Evolutionary conservation across 495 filamentous ascomycete genomes (phyloP), one percentile per base, ranked within the genome.

Genomic region (Penicillium daleae): DNA sequence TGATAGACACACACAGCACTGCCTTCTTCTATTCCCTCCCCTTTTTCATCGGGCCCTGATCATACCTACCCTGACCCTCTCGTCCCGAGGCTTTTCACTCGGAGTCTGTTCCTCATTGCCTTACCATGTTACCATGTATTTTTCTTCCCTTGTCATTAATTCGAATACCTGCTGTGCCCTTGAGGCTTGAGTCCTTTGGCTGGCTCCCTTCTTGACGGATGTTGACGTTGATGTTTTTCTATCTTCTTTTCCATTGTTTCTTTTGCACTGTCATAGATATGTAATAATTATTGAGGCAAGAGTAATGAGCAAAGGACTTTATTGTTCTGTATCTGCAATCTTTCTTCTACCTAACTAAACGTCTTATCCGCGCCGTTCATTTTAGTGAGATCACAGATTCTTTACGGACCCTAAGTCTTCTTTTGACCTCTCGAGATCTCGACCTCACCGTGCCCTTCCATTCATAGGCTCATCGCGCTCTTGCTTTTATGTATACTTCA

Each of bases 241-340:
- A 50, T 61, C 65, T 62, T 40, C 49, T 54, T 52, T 51, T 65
- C 51, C 40, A 21, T 60, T 54, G 49, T 63, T 66, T 60, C 35
- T 66, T 66, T 67, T 67, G 50, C 29, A 59, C 59, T 60, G 61
- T 67, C 57, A 72, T 71, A 72, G 59, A 67, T 66, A 68, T 71
- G 65, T 72, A 72, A 72, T 72, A 68, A 56, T 68, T 67, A 68
- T 71, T 71, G 68, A 72, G 63, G 66, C 70, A 71, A 72, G 70
- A 72, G 58, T 72, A 64, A 72, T 67, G 70, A 71, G 55, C 65
- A 56, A 71, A 66, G 59, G 44, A 68, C 48, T 60, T 17, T 50
- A 68, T 65, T 60, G 27, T 62, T 57, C 33, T 32, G 37, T 57
- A 40, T 54, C 51, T 32, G 29, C 51, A 54, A 32, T 7, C 5